Conservation (phyloP, 257 asterid genomes). For the Ophiorrhiza pumila region DNA sequence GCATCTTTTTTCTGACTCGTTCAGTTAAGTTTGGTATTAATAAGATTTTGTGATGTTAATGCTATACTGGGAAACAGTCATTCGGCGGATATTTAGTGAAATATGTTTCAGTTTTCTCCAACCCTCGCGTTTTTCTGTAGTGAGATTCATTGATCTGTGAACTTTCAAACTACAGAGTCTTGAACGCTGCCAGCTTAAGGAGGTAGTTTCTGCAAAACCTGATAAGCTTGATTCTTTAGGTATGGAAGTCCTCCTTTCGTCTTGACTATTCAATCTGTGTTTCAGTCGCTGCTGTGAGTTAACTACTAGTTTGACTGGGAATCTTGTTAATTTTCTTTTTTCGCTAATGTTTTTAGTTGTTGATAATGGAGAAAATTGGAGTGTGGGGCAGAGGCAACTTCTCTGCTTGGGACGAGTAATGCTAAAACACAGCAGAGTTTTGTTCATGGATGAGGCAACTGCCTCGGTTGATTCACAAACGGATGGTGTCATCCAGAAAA, state of each 20-base stretch:
- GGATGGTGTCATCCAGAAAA: constrained; percentile 85
- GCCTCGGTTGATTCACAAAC: constrained; percentile 95
- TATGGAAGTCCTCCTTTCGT: constrained; percentile 15
- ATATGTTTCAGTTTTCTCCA: background rate
- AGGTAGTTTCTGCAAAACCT: constrained; percentile 75
- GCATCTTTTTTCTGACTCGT: background rate
- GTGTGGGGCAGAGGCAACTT: constrained; percentile 97
- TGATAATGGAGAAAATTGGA: constrained; percentile 95
- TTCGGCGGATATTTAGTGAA: background rate
- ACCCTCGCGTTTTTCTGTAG: background rate
- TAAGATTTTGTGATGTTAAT: background rate
- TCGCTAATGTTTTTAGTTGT: constrained; percentile 33
- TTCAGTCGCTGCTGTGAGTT: background rate
- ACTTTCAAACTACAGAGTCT: constrained; percentile 51
- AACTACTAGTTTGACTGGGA: background rate
- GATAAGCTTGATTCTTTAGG: constrained; percentile 88
- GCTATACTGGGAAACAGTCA: background rate
- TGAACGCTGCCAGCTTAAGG: constrained; percentile 96
- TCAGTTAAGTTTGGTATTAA: background rate
- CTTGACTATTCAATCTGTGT: background rate
- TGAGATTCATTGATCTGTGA: constrained; percentile 1
- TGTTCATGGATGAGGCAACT: constrained; percentile 98
- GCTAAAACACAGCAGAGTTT: constrained; percentile 74
- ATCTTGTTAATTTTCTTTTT: background rate
- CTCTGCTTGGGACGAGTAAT: constrained; percentile 95